Percentiles rank a stretch among this genome's conserved stretches.
These are phyloP conservation scores for Dryadomyces quercus-mongolicae DNA, from an alignment of 2,329 filamentous ascomycete genomes.

Conservation along the genomic window DNA sequence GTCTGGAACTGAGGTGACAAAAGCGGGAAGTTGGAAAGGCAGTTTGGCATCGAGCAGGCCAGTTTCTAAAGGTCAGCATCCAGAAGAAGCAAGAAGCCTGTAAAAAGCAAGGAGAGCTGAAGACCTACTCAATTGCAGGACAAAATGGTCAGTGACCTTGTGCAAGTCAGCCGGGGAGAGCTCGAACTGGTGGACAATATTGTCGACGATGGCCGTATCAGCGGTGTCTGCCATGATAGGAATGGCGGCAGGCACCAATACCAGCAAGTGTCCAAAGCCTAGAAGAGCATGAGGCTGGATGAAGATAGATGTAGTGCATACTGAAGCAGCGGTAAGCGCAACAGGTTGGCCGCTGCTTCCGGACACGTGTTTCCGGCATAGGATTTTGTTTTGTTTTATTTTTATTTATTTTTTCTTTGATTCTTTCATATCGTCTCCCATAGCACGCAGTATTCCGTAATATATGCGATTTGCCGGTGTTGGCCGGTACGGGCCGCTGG, in stretches of 20 bases:
- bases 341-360: too few relatives aligned
- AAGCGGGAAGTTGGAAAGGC: slow-evolving; percentile 71
- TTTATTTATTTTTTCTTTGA: too few relatives aligned
- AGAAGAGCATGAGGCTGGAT: background rate
- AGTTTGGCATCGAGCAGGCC: background rate
- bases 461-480: background rate
- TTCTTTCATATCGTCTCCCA: too few relatives aligned
- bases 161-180: background rate
- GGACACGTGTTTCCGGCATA: background rate
- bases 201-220: background rate
- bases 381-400: too few relatives aligned
- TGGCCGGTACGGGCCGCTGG: background rate
- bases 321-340: background rate
- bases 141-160: background rate
- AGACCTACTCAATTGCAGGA: background rate
- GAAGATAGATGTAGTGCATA: background rate
- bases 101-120: background rate
- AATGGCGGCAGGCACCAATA: background rate
- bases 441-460: background rate
- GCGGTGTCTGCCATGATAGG: background rate
- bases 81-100: background rate
- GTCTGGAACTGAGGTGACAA: slow-evolving; percentile 87
- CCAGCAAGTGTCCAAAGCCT: background rate
- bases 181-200: background rate
- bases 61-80: background rate